Percentiles rank a stretch among this genome's conserved stretches.
Conservation (phyloP, 768 basidiomycete species). For the Boletus sp. region DNA sequence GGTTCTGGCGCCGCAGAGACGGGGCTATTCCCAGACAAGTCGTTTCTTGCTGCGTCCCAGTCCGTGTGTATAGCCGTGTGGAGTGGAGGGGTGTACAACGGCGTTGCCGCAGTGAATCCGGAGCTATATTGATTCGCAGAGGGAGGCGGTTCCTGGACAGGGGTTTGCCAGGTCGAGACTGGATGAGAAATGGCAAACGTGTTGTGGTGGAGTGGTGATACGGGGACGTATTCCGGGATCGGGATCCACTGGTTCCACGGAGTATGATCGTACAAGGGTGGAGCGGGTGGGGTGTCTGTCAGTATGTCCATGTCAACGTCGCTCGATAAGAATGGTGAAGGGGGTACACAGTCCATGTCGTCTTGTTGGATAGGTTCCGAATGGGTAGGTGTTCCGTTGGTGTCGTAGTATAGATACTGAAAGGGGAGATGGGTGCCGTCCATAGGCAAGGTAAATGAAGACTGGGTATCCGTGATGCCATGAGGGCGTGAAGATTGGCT, state of each 20-base stretch:
- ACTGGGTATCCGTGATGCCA: neutral
- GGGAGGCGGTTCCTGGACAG: neutral
- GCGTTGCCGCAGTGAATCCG: neutral
- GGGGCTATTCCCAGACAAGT: neutral
- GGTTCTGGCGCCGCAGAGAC: neutral
- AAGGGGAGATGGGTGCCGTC: neutral
- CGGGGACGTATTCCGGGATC: neutral
- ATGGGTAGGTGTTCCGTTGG: neutral
- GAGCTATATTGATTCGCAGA: neutral
- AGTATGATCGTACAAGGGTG: neutral
- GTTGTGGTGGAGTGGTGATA: neutral
- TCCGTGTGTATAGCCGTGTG: neutral
- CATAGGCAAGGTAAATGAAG: neutral
- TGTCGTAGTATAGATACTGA: neutral
- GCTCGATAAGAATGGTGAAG: neutral
- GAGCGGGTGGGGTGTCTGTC: neutral
- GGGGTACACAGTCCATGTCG: constrained; percentile 13
- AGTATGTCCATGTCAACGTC: constrained; percentile 15
- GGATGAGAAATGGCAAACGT: neutral
- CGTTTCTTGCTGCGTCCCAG: neutral
- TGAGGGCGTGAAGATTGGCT: neutral
- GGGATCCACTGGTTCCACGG: constrained; percentile 1
- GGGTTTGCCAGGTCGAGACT: neutral
- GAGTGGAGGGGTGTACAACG: neutral
- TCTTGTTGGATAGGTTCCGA: neutral